These are phyloP conservation scores for Beauveria asiatica DNA, from an alignment of 2,329 filamentous ascomycete species.

Conservation along the genomic window DNA sequence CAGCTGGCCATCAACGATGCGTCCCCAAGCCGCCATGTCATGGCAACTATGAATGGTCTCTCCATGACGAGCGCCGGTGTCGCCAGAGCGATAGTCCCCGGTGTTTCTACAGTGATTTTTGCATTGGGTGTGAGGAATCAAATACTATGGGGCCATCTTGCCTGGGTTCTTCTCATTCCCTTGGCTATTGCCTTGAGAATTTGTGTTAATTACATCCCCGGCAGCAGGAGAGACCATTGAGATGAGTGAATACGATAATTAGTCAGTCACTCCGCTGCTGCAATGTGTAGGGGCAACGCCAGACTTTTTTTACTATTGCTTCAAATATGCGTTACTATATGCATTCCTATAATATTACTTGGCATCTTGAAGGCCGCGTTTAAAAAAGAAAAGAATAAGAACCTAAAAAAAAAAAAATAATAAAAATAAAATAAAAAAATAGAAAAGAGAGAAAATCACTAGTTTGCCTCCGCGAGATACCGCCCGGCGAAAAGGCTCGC, in stretches of 20 bases:
- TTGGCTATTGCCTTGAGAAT: not conserved
- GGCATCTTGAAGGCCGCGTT: no score
- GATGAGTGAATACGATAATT: not conserved
- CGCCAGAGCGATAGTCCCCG: constrained; percentile 58
- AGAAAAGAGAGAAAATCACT: no score
- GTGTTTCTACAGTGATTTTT: constrained; percentile 57
- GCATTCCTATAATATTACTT: no score
- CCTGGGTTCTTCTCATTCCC: not conserved
- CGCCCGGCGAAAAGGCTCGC: no score
- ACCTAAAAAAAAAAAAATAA: no score
- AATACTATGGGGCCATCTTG: constrained; percentile 49
- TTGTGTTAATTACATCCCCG: not conserved
- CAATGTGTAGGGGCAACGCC: no score
- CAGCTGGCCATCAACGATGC: constrained; percentile 71
- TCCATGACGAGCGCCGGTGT: constrained; percentile 50
- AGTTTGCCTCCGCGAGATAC: no score
- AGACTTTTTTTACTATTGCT: no score
- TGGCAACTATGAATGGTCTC: constrained; percentile 63
- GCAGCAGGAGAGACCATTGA: not conserved
- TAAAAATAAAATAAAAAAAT: no score
- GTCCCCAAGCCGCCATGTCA: constrained; percentile 51
- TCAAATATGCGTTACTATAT: no score
- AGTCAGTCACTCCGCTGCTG: not conserved
- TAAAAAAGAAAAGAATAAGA: no score
- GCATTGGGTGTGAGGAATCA: constrained; percentile 56